Conservation (phyloP, 768 basidiomycete genomes). For the Nevesoporus exiguus region DNA sequence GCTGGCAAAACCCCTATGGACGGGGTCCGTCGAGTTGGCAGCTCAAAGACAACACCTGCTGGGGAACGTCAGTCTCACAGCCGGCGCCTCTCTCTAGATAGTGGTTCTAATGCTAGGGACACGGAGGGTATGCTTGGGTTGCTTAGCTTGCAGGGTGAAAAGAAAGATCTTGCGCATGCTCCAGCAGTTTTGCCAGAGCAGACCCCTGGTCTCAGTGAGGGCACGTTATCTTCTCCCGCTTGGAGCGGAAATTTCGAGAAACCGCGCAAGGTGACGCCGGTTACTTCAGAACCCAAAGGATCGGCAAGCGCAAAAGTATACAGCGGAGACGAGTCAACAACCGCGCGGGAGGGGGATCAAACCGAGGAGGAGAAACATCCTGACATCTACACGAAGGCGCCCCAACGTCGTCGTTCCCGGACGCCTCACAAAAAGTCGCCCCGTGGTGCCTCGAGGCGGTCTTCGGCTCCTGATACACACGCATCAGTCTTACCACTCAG, state of each 20-base stretch:
- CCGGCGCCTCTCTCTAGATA: constrained; percentile 1
- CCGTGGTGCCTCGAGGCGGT: constrained; percentile 3
- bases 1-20: not conserved
- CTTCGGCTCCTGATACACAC: constrained; percentile 27
- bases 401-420: constrained; percentile 14
- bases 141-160: not conserved
- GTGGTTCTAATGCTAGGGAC: not conserved
- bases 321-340: not conserved
- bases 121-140: not conserved
- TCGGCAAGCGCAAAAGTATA: not conserved
- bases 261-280: constrained; percentile 11
- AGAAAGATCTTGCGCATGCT: not conserved
- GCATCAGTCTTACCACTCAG: constrained; percentile 49
- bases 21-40: not conserved
- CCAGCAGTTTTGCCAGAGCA: not conserved
- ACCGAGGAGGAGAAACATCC: not conserved
- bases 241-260: not conserved
- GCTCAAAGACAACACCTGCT: not conserved
- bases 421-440: not conserved
- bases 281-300: not conserved
- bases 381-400: constrained; percentile 20
- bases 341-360: not conserved
- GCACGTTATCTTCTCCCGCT: not conserved
- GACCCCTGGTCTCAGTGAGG: not conserved
- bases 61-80: not conserved